Percentiles rank a stretch among this genome's conserved stretches.
Conservation (phyloP, 805 yeast species). For the Metschnikowia orientalis region DNA sequence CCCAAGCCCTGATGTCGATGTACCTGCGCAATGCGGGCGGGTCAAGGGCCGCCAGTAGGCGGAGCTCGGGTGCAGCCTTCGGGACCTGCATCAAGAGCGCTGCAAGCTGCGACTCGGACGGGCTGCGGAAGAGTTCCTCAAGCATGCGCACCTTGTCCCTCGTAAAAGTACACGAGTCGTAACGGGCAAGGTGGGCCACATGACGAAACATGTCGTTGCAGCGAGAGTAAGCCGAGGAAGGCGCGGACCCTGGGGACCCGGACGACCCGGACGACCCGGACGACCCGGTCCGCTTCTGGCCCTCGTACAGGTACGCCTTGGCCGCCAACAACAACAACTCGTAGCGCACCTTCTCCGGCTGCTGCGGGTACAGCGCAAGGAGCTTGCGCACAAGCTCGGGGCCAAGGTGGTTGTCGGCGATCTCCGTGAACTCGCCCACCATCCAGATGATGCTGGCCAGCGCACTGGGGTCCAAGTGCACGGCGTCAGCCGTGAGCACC, state of each 20-base stretch:
- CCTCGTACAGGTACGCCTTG: conserved; percentile 44
- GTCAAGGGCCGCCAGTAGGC: not conserved
- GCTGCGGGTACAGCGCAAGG: conserved; percentile 49
- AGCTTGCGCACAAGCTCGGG: conserved; percentile 72
- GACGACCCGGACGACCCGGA: too few relatives aligned
- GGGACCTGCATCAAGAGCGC: conserved; percentile 71
- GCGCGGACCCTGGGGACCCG: too few relatives aligned
- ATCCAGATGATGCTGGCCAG: conserved; percentile 87
- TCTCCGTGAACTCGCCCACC: conserved; percentile 69
- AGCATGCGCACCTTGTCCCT: conserved; percentile 82
- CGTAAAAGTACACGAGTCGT: conserved; percentile 70
- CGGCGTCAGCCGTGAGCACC: conserved; percentile 8
- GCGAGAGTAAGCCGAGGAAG: conserved; percentile 11
- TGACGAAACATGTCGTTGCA: conserved; percentile 53
- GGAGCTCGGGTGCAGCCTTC: conserved; percentile 52
- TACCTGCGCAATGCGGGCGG: conserved; percentile 13
- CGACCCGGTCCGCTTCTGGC: conserved; percentile 11
- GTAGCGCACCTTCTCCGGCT: conserved; percentile 56
- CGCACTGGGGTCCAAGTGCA: conserved; percentile 43
- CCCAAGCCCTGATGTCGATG: conserved; percentile 44
- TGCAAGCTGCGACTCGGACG: conserved; percentile 52
- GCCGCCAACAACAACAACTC: conserved; percentile 73
- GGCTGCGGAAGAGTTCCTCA: conserved; percentile 49
- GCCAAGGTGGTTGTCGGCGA: conserved; percentile 42
- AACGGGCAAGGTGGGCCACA: conserved; percentile 59